Base-by-base conservation (phyloP, 495 filamentous ascomycete species). In the Massariosphaeria phaeospora region DNA sequence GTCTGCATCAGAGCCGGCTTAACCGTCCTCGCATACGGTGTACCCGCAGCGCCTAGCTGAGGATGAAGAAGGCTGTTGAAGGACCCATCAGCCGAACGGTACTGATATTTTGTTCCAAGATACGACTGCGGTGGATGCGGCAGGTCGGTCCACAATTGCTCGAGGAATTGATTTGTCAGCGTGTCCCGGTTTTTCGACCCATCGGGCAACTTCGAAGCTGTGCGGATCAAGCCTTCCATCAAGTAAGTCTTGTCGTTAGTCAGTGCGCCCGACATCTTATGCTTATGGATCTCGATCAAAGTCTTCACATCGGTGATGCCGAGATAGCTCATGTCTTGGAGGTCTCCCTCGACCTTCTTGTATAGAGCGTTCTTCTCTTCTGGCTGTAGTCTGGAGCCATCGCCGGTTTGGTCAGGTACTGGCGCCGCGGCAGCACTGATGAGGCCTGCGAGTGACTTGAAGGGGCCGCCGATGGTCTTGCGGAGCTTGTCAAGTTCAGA, bases 21-120 rank as follows among this genome's bases (percentile, higher is more conserved):
- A 12, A 86, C 80, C 43, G 83, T 85, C 55, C 88, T 78, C 12
- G 90, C 86, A 61, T 96, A 95, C 2, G 80, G 69, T 21, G 75
- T 80, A 24, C 72, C 70, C 31, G 81, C 77, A 23, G 74, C 75
- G n/a, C 88, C 88, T 44, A 91, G 67, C 21, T 79, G 69, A 18
- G 87, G 88, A 56, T 76, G 70, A 42, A 82, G 67, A 43, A 79
- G 67, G 48, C 80, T 83, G 70, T 91, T 91, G 64, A 74, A 73
- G 3, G 80, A 82, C 13, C 86, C 84, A 74, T 89, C 84, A 1
- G 86, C 78, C 34, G 76, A 76, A 26, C 86, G 81, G 59, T 85
- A 89, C 20, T 72, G 66, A 61, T 73, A 77, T 26, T 83, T 72
- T 2, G 67, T 62, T 11, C 73, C 77, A 29, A 82, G 69, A 56